Evolutionary conservation across 345 rosid genomes (phyloP).

Genomic region (Cardamine chenopodiifolia): DNA sequence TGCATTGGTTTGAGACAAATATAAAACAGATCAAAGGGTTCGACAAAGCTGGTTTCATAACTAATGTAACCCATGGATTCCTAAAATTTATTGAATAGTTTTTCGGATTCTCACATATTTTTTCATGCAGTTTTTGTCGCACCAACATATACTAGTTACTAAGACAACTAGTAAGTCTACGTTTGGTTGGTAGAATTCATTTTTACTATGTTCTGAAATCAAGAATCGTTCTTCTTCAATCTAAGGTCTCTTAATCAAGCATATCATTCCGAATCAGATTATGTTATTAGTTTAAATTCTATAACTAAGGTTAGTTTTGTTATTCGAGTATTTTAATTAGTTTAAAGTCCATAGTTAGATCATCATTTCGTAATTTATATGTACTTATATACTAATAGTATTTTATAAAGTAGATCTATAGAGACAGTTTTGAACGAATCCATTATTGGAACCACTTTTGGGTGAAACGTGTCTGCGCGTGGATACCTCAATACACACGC

Average conservation of each 20-base stretch:
- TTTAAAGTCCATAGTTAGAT: not conserved
- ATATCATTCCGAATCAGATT: not conserved
- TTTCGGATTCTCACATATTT: not conserved
- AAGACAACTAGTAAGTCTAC: too few species aligned
- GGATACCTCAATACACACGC: constrained; percentile 1
- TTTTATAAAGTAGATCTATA: not conserved
- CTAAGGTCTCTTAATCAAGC: not conserved
- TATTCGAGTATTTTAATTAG: not conserved
- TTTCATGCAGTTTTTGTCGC: not conserved
- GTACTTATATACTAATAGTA: not conserved
- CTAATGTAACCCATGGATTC: not conserved
- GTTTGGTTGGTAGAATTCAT: not conserved
- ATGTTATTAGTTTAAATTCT: not conserved
- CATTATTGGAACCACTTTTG: constrained; percentile 7
- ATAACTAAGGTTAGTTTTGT: not conserved
- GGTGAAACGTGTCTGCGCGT: constrained; percentile 13
- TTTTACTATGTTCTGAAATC: not conserved
- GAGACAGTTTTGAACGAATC: not conserved
- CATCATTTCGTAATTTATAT: not conserved
- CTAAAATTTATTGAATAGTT: not conserved
- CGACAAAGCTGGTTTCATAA: constrained; percentile 22
- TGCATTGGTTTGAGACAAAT: constrained; percentile 29
- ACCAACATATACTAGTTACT: too few species aligned
- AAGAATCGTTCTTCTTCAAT: not conserved
- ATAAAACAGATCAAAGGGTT: constrained; percentile 8